A percentile compares a stretch with the other conserved stretches of the same genome.
Conservation (phyloP, 116 monocot genomes). For the Dioscorea cayenensis region DNA sequence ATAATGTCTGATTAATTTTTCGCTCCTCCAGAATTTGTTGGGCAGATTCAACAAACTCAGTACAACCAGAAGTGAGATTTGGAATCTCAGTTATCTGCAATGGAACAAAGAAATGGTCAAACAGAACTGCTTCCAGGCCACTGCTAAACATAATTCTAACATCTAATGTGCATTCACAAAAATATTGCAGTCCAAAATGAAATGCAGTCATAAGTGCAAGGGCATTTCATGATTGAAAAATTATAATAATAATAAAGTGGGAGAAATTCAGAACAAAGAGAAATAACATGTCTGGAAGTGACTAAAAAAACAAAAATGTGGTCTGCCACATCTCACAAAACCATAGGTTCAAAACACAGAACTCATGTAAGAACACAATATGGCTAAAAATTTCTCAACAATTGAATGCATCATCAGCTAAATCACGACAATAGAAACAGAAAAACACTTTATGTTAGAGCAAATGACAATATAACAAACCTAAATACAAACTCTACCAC, state of each 20-base stretch:
- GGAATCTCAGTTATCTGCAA: constrained; percentile 88
- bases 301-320: not conserved
- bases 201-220: not conserved
- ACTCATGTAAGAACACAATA: too few species aligned
- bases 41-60: constrained; percentile 87
- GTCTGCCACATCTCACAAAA: not conserved
- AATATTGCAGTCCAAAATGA: not conserved
- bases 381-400: too few species aligned
- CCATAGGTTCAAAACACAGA: too few species aligned
- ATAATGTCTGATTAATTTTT: constrained; percentile 79
- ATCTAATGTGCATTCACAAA: not conserved
- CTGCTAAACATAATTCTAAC: too few species aligned
- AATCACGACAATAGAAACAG: too few species aligned
- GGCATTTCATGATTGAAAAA: not conserved
- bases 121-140: not conserved
- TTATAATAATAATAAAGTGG: not conserved
- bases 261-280: not conserved
- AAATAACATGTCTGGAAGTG: not conserved
- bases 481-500: too few species aligned
- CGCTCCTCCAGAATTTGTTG: constrained; percentile 91
- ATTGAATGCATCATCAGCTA: too few species aligned
- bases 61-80: constrained; percentile 78
- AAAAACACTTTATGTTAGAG: too few species aligned
- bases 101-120: not conserved
- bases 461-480: too few species aligned